These are phyloP conservation scores for Wallacemonas sp. DNA, from an alignment of 208 protist species.

Conservation along the genomic window DNA sequence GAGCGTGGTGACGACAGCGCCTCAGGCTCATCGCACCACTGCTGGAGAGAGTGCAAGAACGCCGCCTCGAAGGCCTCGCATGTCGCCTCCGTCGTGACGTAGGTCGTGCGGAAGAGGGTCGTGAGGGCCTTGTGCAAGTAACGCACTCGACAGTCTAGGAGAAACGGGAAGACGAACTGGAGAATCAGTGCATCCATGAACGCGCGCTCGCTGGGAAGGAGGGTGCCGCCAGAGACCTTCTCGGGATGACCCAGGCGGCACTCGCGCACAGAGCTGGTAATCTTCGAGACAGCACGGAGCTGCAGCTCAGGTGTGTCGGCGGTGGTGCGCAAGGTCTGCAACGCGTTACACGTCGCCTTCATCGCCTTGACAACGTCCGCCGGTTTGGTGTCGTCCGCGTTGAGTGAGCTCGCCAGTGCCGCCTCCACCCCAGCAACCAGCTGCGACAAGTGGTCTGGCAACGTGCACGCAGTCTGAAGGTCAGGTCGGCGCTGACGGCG, in stretches of 20 bases:
- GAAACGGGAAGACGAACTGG: slow-evolving; percentile 61
- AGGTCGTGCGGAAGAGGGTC: slow-evolving; percentile 55
- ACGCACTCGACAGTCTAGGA: slow-evolving; percentile 77
- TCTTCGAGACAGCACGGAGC: slow-evolving; percentile 59
- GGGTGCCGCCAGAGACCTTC: not conserved
- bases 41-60: slow-evolving; percentile 21
- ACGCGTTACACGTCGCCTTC: slow-evolving; percentile 26
- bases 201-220: slow-evolving; percentile 12
- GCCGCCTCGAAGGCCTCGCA: slow-evolving; percentile 14
- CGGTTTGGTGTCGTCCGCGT: not conserved
- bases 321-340: slow-evolving; percentile 34
- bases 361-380: slow-evolving; percentile 17
- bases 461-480: slow-evolving; percentile 27
- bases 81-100: slow-evolving; percentile 19
- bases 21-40: not conserved
- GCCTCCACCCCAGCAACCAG: not conserved
- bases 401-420: not conserved
- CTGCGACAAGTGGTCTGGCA: slow-evolving; percentile 27
- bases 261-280: slow-evolving; percentile 56
- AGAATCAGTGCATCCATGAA: slow-evolving; percentile 34
- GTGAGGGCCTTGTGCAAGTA: slow-evolving; percentile 83
- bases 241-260: slow-evolving; percentile 15
- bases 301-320: slow-evolving; percentile 66
- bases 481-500: slow-evolving; percentile 40
- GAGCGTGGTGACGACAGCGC: not conserved